phyloP scores from a whole-genome alignment of 164 flowering plant genomes.

The Aristolochia contorta region DNA sequence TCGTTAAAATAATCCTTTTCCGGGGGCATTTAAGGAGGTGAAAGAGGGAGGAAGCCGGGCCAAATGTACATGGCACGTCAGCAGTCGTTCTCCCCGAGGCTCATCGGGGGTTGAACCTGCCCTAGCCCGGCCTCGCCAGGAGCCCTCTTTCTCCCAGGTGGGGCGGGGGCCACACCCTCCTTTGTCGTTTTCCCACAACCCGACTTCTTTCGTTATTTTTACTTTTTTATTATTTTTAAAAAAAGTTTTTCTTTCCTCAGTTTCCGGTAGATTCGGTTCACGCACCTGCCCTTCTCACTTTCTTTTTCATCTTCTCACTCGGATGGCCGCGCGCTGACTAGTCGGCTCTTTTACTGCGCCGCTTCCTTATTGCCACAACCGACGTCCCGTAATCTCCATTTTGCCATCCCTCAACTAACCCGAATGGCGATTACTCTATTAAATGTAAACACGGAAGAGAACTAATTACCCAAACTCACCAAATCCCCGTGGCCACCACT shows the following conservation, averaged over 20 bases:
- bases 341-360: too few species aligned
- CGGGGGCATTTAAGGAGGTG: too few species aligned
- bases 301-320: too few species aligned
- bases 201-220: neutral
- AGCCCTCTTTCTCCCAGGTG: too few species aligned
- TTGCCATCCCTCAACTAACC: too few species aligned
- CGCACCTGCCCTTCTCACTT: neutral
- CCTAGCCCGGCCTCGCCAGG: neutral
- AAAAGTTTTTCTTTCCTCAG: neutral
- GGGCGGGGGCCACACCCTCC: neutral
- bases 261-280: conserved; percentile 4
- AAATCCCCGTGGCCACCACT: too few species aligned
- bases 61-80: neutral
- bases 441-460: too few species aligned
- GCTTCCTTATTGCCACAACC: neutral
- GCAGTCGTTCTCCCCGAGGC: neutral
- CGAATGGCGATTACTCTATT: too few species aligned
- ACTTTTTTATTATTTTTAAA: neutral
- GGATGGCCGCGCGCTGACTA: too few species aligned
- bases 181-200: conserved; percentile 1
- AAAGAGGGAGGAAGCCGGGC: too few species aligned
- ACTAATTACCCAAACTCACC: too few species aligned
- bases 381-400: neutral
- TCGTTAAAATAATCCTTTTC: too few species aligned
- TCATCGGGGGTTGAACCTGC: neutral